Evolutionary conservation across 2,329 filamentous ascomycete genomes (phyloP), one percentile per base, ranked within the genome.

Genomic region (Zymoseptoria tritici): DNA sequence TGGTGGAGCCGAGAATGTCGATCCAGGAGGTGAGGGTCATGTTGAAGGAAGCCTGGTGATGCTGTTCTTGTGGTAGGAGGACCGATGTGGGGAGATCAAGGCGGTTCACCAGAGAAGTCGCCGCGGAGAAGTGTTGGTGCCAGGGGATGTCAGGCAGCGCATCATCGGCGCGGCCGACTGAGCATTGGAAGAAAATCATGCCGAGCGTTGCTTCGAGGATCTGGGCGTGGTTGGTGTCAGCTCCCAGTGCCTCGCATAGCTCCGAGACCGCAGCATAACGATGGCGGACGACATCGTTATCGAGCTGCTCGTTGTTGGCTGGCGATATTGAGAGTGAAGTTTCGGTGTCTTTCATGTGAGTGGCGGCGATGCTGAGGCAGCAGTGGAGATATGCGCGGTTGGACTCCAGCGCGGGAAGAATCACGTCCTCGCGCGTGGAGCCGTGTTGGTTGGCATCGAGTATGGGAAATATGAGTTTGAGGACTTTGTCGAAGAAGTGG

Each of bases 321-420:
- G 36, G 36, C 13, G 36, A 46, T 3, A 16, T 6, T n/a, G 36
- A 46, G 36, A 46, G n/a, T 3, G 36, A 16, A 59, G 83, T 81
- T 71, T 86, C 82, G 0, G 88, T 89, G 2, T 87, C 85, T 80
- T 97, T 97, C 76, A 90, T 85, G 77, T 99, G 94, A 72, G 95
- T 90, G 2, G 92, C 93, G 8, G 94, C 86, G 61, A 95, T 91
- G 79, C 91, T 95, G 63, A 99, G 80, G 77, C 93, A 97, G 79
- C 92, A 97, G 80, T 97, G 92, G 31, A 97, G 82, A 75, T 97
- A 99, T 66, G 87, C 88, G 75, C 90, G 92, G 83, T 97, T 99
- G 68, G 84, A 89, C 73, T 95, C 90, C 36, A 99, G 81, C 7
- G 93, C 90, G 4, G 90, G 91, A 16, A 97, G 83, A 66, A 97